Evolutionary conservation across 495 filamentous ascomycete species (phyloP).

Genomic region (Talaromyces wortmannii): DNA sequence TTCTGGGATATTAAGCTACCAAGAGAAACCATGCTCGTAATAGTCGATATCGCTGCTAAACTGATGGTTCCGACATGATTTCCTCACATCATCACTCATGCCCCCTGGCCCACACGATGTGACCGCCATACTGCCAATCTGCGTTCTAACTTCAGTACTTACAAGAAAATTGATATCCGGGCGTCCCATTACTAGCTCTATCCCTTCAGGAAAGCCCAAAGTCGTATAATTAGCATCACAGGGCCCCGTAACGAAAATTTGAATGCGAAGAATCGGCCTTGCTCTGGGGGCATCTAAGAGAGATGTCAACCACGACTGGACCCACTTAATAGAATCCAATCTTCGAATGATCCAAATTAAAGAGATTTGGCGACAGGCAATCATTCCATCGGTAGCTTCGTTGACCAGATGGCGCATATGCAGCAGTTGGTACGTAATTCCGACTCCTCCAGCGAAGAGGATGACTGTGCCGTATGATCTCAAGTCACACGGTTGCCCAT

Average conservation of each 20-base stretch:
- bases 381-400: conserved; percentile 52
- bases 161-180: neutral
- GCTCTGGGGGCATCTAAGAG: neutral
- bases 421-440: conserved; percentile 69
- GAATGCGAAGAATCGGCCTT: neutral
- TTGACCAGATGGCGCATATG: conserved; percentile 60
- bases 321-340: neutral
- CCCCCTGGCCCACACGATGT: neutral
- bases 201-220: neutral
- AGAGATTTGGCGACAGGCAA: conserved; percentile 58
- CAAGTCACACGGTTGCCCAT: conserved; percentile 47
- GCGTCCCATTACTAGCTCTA: neutral
- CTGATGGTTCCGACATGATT: neutral
- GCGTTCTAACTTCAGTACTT: neutral
- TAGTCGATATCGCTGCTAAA: neutral
- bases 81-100: neutral
- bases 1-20: neutral
- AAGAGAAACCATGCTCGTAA: neutral
- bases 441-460: conserved; percentile 68
- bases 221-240: neutral
- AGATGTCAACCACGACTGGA: neutral
- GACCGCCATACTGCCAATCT: neutral
- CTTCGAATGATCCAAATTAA: conserved; percentile 52
- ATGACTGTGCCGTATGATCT: conserved; percentile 69
- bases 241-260: neutral